Percentiles rank a stretch among this genome's conserved stretches.
These are phyloP conservation scores for Emergomyces orientalis DNA, from an alignment of 2,329 filamentous ascomycete species.

Conservation along the genomic window DNA sequence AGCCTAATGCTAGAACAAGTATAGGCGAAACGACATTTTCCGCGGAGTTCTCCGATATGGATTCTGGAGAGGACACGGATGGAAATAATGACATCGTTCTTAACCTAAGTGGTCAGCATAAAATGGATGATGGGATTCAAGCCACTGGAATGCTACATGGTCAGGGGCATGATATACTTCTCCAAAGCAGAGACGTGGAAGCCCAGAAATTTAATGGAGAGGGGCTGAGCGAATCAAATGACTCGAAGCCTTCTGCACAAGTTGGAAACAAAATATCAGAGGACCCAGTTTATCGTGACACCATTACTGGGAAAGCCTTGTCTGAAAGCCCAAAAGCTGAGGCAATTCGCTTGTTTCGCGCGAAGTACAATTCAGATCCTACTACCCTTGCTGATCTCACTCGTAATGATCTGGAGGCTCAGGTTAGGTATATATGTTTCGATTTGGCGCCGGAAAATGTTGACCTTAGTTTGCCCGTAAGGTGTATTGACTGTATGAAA, in stretches of 20 bases:
- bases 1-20: neutral
- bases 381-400: slow-evolving; percentile 31
- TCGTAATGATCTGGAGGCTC: slow-evolving; percentile 31
- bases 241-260: neutral
- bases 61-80: slow-evolving; percentile 23
- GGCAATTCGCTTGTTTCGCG: slow-evolving; percentile 26
- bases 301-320: neutral
- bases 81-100: slow-evolving; percentile 37
- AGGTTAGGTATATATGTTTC: slow-evolving; percentile 34
- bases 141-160: neutral
- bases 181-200: neutral
- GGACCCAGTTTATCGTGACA: neutral
- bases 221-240: neutral
- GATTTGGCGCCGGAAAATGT: slow-evolving; percentile 30
- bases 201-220: neutral
- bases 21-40: slow-evolving; percentile 13
- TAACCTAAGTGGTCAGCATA: slow-evolving; percentile 24
- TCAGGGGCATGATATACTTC: neutral
- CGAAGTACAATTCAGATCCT: slow-evolving; percentile 29
- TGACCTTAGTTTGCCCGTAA: slow-evolving; percentile 33
- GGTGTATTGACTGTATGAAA: slow-evolving; percentile 35
- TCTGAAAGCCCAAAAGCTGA: slow-evolving; percentile 25
- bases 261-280: neutral
- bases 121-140: neutral
- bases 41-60: slow-evolving; percentile 23